Percentiles rank a stretch among this genome's conserved stretches.
Evolutionary conservation across 805 yeast genomes (phyloP).

Genomic region (Pichia occidentalis): DNA sequence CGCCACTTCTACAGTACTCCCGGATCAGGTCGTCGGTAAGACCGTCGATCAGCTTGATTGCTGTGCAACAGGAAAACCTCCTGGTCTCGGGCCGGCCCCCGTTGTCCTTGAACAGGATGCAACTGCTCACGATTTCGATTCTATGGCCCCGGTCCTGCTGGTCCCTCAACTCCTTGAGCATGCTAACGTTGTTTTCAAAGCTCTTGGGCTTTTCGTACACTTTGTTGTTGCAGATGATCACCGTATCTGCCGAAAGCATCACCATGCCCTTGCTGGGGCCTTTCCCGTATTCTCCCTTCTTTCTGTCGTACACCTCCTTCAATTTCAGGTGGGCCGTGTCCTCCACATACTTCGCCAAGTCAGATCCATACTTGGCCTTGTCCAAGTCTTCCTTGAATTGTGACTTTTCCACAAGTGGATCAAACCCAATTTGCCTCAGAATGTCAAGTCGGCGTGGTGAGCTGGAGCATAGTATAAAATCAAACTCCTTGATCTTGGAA

Average conservation of each 20-base stretch:
- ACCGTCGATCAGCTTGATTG: slow-evolving; percentile 34
- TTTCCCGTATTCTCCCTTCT: too few relatives aligned
- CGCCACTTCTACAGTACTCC: slow-evolving; percentile 60
- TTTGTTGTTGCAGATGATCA: slow-evolving; percentile 49
- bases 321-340: slow-evolving; percentile 69
- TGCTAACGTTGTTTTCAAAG: slow-evolving; percentile 41
- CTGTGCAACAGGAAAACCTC: slow-evolving; percentile 18
- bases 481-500: slow-evolving; percentile 18
- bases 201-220: slow-evolving; percentile 79
- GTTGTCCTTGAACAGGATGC: slow-evolving; percentile 2
- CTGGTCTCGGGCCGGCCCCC: background rate
- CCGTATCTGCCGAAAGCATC: slow-evolving; percentile 73
- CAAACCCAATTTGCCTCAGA: slow-evolving; percentile 51
- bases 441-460: slow-evolving; percentile 79
- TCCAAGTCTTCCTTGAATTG: slow-evolving; percentile 71
- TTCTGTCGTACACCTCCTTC: slow-evolving; percentile 46
- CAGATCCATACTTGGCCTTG: slow-evolving; percentile 38
- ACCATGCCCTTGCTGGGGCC: too few relatives aligned
- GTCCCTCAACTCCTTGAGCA: slow-evolving; percentile 45
- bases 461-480: slow-evolving; percentile 68
- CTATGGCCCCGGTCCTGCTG: slow-evolving; percentile 21
- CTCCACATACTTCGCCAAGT: slow-evolving; percentile 44
- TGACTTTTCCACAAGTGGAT: slow-evolving; percentile 48
- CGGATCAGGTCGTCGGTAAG: slow-evolving; percentile 51
- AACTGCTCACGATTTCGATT: slow-evolving; percentile 15